These are phyloP conservation scores for Orbilia brochopaga DNA, from an alignment of 2,329 filamentous ascomycete species.

Conservation along the genomic window DNA sequence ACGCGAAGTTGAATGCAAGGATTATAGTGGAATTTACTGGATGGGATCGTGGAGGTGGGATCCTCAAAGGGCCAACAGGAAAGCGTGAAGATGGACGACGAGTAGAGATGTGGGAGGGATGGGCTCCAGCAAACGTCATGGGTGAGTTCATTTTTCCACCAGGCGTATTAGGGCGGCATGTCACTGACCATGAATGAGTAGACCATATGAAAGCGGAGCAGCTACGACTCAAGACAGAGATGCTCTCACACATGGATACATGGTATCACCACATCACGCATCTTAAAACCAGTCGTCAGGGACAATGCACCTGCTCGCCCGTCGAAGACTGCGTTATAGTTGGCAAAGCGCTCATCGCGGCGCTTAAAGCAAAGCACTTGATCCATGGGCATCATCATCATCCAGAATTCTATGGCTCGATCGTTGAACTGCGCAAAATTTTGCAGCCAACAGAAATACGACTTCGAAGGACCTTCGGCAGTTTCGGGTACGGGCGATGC, in stretches of 20 bases:
- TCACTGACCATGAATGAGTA: not conserved
- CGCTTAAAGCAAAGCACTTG: constrained; percentile 8
- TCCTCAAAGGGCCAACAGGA: constrained; percentile 16
- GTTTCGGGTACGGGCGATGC: constrained; percentile 27
- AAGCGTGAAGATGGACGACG: not conserved
- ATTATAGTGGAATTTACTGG: constrained; percentile 32
- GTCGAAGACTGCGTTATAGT: constrained; percentile 24
- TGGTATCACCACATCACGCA: constrained; percentile 26
- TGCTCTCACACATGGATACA: constrained; percentile 1
- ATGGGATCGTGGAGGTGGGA: constrained; percentile 5
- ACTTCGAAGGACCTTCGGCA: constrained; percentile 9
- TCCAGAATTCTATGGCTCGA: constrained; percentile 1
- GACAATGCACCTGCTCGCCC: constrained; percentile 24
- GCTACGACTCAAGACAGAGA: not conserved
- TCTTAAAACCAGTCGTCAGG: constrained; percentile 16
- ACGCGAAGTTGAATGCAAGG: constrained; percentile 25
- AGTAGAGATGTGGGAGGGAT: constrained; percentile 25
- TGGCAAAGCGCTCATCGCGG: constrained; percentile 3
- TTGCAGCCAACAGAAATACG: constrained; percentile 18
- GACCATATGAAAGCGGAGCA: constrained; percentile 30
- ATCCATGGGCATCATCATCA: constrained; percentile 6
- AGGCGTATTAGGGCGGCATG: not conserved
- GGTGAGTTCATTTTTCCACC: not conserved
- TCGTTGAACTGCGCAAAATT: constrained; percentile 13
- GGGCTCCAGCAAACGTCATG: constrained; percentile 24